These are phyloP conservation scores for Phytophthora hibernalis DNA, from an alignment of 352 stramenopile species.

Conservation along the genomic window DNA sequence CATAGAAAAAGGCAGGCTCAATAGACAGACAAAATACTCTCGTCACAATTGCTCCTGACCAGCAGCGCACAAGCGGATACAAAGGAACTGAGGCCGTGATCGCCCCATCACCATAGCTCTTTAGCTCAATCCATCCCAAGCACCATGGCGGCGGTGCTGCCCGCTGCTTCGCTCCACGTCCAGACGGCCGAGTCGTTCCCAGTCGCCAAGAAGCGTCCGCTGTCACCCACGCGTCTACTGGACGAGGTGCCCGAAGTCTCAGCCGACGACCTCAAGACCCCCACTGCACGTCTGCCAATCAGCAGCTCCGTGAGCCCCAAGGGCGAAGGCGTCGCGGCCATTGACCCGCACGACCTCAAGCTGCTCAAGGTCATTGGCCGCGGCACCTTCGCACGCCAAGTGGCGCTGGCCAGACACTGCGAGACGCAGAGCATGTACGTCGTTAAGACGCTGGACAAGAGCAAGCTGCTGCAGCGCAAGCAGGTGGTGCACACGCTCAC, in stretches of 20 bases:
- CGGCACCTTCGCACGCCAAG: constrained; percentile 84
- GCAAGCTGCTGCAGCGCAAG: constrained; percentile 73
- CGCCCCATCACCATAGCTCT: constrained; percentile 19
- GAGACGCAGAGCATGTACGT: constrained; percentile 69
- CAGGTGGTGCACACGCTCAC: constrained; percentile 82
- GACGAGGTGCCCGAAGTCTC: constrained; percentile 30
- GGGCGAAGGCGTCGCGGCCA: constrained; percentile 17
- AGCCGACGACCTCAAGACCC: constrained; percentile 40
- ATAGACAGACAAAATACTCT: constrained; percentile 28
- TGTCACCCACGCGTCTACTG: constrained; percentile 32
- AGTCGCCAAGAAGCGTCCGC: constrained; percentile 37
- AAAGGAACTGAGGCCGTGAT: not conserved
- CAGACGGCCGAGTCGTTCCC: constrained; percentile 19
- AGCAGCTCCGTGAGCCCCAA: constrained; percentile 26
- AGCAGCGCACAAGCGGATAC: constrained; percentile 13
- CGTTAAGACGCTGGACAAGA: constrained; percentile 87
- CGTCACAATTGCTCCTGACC: constrained; percentile 17
- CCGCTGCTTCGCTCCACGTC: constrained; percentile 23
- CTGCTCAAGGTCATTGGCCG: constrained; percentile 88
- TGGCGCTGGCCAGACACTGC: constrained; percentile 71
- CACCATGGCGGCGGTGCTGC: constrained; percentile 40
- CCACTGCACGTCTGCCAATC: not conserved
- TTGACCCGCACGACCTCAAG: constrained; percentile 74
- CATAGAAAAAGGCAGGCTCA: constrained; percentile 27
- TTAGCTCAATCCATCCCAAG: not conserved